Evolutionary conservation across 805 yeast genomes (phyloP).

Genomic region (Saccharomyces mikatae): DNA sequence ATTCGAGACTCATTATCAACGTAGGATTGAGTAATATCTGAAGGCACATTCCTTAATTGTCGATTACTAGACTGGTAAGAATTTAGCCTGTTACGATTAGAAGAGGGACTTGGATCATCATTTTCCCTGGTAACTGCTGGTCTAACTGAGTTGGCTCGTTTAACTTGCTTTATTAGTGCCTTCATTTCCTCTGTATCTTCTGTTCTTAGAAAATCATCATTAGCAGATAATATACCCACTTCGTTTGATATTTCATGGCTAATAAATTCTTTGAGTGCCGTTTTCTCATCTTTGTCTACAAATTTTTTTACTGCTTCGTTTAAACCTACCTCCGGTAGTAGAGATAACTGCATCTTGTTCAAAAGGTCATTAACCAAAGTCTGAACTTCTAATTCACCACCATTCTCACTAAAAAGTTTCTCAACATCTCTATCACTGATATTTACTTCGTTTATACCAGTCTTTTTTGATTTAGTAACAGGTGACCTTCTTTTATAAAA

Average conservation of each 20-base stretch:
- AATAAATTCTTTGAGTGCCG: constrained; percentile 56
- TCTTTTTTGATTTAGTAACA: constrained; percentile 7
- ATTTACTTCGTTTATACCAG: constrained; percentile 7
- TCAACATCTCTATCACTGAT: constrained; percentile 11
- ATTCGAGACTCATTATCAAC: not conserved
- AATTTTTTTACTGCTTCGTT: constrained; percentile 62
- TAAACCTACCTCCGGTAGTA: constrained; percentile 71
- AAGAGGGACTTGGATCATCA: not conserved
- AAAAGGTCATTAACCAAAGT: constrained; percentile 56
- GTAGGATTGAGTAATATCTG: not conserved
- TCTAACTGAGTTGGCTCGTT: constrained; percentile 23
- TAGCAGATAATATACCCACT: constrained; percentile 38
- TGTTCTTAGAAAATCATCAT: constrained; percentile 34
- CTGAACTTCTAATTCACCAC: constrained; percentile 47
- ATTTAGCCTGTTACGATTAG: not conserved
- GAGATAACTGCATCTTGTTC: constrained; percentile 51
- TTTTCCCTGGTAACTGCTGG: constrained; percentile 10
- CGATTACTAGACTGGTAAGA: not conserved
- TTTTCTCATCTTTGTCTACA: constrained; percentile 77
- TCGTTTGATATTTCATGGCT: constrained; percentile 48
- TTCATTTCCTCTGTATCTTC: constrained; percentile 38
- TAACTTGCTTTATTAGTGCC: constrained; percentile 36
- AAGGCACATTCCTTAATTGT: not conserved
- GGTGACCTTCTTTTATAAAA: constrained; percentile 46
- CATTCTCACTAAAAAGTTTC: constrained; percentile 12